These are phyloP conservation scores for Nematodospora anomalae DNA, from an alignment of 1,139 yeast genomes.

Conservation along the genomic window DNA sequence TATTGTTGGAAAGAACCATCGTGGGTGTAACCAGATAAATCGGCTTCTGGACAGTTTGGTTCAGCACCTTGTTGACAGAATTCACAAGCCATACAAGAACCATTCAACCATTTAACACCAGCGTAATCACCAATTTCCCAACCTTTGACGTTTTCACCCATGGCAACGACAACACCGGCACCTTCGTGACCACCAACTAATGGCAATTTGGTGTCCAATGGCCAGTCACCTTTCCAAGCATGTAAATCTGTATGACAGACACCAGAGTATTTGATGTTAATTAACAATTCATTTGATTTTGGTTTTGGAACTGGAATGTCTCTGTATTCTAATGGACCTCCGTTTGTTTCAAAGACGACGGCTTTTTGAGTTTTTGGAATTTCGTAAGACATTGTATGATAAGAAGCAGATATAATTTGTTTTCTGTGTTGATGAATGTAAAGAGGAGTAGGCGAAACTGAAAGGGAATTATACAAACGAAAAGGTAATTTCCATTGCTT, in stretches of 20 bases:
- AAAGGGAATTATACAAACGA: too few relatives aligned
- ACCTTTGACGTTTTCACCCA: constrained; percentile 64
- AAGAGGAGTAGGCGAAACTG: constrained; percentile 39
- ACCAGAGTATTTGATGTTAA: constrained; percentile 73
- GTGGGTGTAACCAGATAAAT: constrained; percentile 73
- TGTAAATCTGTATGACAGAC: constrained; percentile 80
- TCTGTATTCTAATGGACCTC: constrained; percentile 52
- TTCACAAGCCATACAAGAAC: constrained; percentile 71
- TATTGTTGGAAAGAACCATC: constrained; percentile 82
- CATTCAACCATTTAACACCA: constrained; percentile 75
- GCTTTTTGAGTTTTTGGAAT: constrained; percentile 43
- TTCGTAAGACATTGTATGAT: constrained; percentile 10
- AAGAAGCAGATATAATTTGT: neutral
- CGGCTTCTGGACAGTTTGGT: constrained; percentile 68
- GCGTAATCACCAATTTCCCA: constrained; percentile 72
- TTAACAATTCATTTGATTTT: constrained; percentile 63
- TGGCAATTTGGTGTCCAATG: constrained; percentile 63
- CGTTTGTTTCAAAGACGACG: constrained; percentile 37
- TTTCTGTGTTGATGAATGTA: constrained; percentile 3
- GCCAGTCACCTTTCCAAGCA: constrained; percentile 85
- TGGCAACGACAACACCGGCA: constrained; percentile 75
- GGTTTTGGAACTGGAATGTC: constrained; percentile 71
- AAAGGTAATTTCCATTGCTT: constrained; percentile 1
- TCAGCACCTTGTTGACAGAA: constrained; percentile 63
- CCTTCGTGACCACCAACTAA: constrained; percentile 85